Base-by-base conservation (phyloP, 306 rosid species). In the Medicago ruthenica region DNA sequence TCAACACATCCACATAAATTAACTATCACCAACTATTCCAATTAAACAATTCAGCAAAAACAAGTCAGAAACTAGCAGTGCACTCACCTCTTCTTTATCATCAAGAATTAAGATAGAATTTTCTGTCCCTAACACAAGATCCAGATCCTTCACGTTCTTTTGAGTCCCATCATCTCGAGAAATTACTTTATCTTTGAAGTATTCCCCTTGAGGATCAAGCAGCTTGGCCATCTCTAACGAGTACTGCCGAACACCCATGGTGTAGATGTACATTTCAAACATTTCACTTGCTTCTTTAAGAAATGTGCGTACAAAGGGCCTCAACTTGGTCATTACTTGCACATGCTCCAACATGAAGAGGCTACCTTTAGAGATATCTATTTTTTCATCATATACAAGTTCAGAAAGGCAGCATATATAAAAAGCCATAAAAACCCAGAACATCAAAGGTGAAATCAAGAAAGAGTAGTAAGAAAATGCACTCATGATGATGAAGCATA, bases 161-260 rank as follows among this genome's bases (percentile, higher is more conserved):
- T 86, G 89, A 70, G 97, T 90, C 70, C 98, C 96, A 79, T 95
- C 97, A 60, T 95, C 97, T 7, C 97, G 87, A 42, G 97, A 95
- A 72, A 92, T 95, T 51, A 95, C 93, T 77, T 87, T 89, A 9
- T 83, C 67, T 40, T 77, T 77, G 64, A 92, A 95, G 84, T 89
- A 95, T 82, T 87, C 93, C 74, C 75, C 83, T 59, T 24, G 85
- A 40, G 98, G 96, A 77, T 95, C 98, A 79, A 95, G 92, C 77
- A 95, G 75, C 81, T 79, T 86, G 11, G 97, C 97, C 98, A 92
- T 95, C 86, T 93, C 90, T 55, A 80, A 60, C 3, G 98, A 97
- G 74, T 92, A 90, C 15, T 86, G 58, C 44, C 96, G 86, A 42
- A 92, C 98, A 51, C 98, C 97, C 97, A 90, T 90, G 10, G 99